Percentiles rank a stretch among this genome's conserved stretches.
Evolutionary conservation across 1,139 yeast species (phyloP).

Genomic region (Arxiozyma slooffiae): DNA sequence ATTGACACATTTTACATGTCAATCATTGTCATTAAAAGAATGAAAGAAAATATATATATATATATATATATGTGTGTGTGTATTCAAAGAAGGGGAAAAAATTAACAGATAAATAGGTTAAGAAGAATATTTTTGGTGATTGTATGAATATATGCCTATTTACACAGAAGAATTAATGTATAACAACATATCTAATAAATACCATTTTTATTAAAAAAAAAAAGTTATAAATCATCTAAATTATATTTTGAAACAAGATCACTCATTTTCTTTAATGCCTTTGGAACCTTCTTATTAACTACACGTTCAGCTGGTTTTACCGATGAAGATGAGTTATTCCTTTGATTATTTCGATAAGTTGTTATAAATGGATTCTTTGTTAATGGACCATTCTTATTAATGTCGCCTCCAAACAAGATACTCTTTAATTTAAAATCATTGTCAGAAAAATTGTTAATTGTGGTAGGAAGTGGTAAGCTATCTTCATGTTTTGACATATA

Average conservation of each 20-base stretch:
- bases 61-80: conserved; percentile 1
- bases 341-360: neutral
- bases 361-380: neutral
- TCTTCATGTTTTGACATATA: neutral
- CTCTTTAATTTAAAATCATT: no score
- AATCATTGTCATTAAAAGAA: neutral
- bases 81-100: neutral
- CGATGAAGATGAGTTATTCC: neutral
- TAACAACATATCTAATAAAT: no score
- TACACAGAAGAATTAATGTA: neutral
- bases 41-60: neutral
- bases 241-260: conserved; percentile 22
- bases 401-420: no score
- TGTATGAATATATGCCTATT: no score
- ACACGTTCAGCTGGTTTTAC: neutral
- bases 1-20: conserved; percentile 48
- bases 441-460: neutral
- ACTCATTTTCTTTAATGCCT: conserved; percentile 22
- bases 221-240: conserved; percentile 9
- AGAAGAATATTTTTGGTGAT: no score
- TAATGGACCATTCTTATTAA: neutral
- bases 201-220: no score
- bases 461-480: neutral
- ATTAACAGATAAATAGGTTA: neutral
- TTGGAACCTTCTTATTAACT: conserved; percentile 14